Conservation (phyloP, 1,284 basidiomycete genomes). For the Ceratobasidium papillatum region DNA sequence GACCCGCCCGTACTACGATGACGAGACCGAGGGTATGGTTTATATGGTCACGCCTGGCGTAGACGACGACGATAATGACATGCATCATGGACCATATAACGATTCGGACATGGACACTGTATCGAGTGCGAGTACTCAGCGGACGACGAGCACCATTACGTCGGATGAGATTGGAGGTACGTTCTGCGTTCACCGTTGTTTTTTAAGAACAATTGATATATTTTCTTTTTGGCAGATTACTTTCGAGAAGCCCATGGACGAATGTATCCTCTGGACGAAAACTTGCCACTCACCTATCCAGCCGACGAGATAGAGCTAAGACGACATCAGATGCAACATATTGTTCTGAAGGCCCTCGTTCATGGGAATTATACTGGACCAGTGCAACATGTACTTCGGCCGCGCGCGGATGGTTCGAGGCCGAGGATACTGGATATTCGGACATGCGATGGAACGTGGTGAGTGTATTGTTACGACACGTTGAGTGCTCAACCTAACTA, state of each 20-base stretch:
- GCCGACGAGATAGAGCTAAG: constrained; percentile 27
- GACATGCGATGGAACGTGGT: constrained; percentile 31
- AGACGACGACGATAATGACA: constrained; percentile 12
- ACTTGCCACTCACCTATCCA: constrained; percentile 27
- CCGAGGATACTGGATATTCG: constrained; percentile 36
- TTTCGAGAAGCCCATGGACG: constrained; percentile 30
- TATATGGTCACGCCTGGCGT: constrained; percentile 14
- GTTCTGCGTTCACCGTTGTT: background rate
- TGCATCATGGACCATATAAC: background rate
- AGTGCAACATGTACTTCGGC: constrained; percentile 14
- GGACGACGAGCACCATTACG: constrained; percentile 31
- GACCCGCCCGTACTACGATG: constrained; percentile 19
- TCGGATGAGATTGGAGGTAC: constrained; percentile 30
- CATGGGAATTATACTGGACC: constrained; percentile 38
- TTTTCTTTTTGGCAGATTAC: constrained; percentile 9
- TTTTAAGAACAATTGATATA: background rate
- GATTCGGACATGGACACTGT: constrained; percentile 39
- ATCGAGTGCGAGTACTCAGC: constrained; percentile 26
- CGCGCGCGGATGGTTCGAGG: constrained; percentile 20
- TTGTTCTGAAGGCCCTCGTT: constrained; percentile 20
- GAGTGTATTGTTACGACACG: background rate
- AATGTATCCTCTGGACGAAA: constrained; percentile 26
- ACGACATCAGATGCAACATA: constrained; percentile 35
- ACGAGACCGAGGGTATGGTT: constrained; percentile 14
- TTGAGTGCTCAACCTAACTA: background rate